Evolutionary conservation across 2,329 filamentous ascomycete species (phyloP).

Genomic region (Hyphodiscus sp.): DNA sequence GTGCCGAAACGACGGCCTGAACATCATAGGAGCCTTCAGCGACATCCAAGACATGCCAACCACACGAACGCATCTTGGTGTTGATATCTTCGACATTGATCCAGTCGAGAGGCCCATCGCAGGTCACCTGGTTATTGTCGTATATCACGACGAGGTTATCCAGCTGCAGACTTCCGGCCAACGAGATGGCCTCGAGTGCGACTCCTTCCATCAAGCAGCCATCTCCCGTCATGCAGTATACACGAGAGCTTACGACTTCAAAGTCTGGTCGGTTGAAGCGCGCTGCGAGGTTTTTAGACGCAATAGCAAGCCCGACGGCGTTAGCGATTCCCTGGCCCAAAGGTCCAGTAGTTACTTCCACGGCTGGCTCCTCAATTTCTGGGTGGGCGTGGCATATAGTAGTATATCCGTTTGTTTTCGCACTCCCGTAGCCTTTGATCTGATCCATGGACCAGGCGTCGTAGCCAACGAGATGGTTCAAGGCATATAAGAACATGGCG

Average conservation of each 20-base stretch:
- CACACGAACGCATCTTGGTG: constrained; percentile 41
- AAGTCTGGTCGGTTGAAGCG: constrained; percentile 40
- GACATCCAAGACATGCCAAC: constrained; percentile 43
- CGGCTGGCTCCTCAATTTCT: constrained; percentile 42
- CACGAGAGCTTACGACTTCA: constrained; percentile 38
- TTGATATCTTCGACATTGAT: constrained; percentile 44
- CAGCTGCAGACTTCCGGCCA: constrained; percentile 41
- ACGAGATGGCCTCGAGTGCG: constrained; percentile 41
- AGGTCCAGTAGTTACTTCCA: constrained; percentile 46
- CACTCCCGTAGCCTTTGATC: constrained; percentile 40
- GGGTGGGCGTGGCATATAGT: constrained; percentile 39
- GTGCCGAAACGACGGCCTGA: constrained; percentile 35
- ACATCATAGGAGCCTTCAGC: constrained; percentile 39
- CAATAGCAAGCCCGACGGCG: constrained; percentile 44
- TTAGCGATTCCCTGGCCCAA: constrained; percentile 46
- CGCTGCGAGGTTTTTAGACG: constrained; percentile 40
- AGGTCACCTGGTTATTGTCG: constrained; percentile 47
- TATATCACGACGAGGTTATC: constrained; percentile 44
- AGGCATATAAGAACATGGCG: constrained; percentile 39
- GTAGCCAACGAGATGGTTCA: constrained; percentile 40
- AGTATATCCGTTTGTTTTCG: constrained; percentile 17
- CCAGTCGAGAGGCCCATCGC: constrained; percentile 41
- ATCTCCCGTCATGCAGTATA: constrained; percentile 45
- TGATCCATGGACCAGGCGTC: constrained; percentile 41
- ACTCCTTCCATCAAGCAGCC: constrained; percentile 46